Base-by-base conservation (phyloP, 2,329 filamentous ascomycete species). In the Rosellinia necatrix region DNA sequence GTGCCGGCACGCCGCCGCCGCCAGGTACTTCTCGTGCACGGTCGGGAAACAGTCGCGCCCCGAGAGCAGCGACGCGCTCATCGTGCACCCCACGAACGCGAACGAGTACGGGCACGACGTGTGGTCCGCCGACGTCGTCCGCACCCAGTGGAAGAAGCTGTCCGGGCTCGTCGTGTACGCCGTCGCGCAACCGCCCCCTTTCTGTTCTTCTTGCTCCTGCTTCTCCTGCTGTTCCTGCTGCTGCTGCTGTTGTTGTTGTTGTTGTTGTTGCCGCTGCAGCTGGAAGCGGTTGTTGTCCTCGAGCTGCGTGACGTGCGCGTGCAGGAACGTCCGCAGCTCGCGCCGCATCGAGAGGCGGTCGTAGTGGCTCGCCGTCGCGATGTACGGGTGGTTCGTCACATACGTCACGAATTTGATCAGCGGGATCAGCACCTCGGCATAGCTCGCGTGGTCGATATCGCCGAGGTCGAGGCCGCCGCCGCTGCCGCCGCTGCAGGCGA, bases 81-180 rank as follows among this genome's bases (percentile, higher is more conserved):
- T 13, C 2, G 60, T 49, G 17, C 49, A 57, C 22, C 22, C 21
- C 19, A 54, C 29, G 34, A 58, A 61, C 24, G 30, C 21, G 46
- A 58, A 61, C 1, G 59, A 34, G 25, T 53, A 59, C 1, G 59
- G 51, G 22, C 47, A 48, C 4, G 61, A 61, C 2, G 61, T 61
- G 24, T 63, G 59, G 30, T 63, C 59, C 1, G 61, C 59, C 9
- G 61, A 61, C 8, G 59, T 63, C 1, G 52, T 59, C 5, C 53
- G 58, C 8, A 63, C 59, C 61, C 61, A 61, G 21, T 42, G 46
- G 38, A 53, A 59, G 29, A 59, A 59, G 27, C 30, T 42, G 4
- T 60, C 43, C n/a, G 44, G 25, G 38, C 25, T 34, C 13, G 34
- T 43, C 12, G 32, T 47, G 30, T 32, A 32, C 10, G 30, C 4